These are phyloP conservation scores for Acidiella bohemica DNA, from an alignment of 495 filamentous ascomycete genomes.

Conservation along the genomic window DNA sequence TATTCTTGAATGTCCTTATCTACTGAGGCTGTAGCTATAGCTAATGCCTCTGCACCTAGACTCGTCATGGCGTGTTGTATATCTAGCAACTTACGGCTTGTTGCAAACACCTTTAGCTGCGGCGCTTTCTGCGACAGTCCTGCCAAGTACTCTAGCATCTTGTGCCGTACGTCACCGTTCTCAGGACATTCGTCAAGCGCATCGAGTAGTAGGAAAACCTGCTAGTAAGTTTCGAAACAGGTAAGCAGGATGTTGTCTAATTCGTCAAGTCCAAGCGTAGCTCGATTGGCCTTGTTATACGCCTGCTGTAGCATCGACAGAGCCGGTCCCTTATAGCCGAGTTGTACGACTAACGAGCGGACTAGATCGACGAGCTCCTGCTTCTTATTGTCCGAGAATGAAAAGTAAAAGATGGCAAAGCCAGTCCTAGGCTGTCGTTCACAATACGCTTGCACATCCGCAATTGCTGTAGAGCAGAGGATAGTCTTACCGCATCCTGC, in stretches of 20 bases:
- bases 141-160: conserved; percentile 4
- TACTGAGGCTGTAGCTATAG: not conserved
- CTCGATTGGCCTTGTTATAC: no score
- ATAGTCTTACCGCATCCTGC: conserved; percentile 17
- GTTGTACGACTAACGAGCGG: conserved; percentile 7
- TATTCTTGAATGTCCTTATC: conserved; percentile 18
- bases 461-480: conserved; percentile 13
- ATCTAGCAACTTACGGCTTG: conserved; percentile 15
- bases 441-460: conserved; percentile 6
- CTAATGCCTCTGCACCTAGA: no score
- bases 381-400: no score
- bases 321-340: conserved; percentile 5
- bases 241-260: conserved; percentile 6
- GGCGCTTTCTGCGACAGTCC: not conserved
- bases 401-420: conserved; percentile 12
- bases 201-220: conserved; percentile 13
- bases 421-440: not conserved
- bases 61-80: conserved; percentile 10
- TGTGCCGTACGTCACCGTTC: conserved; percentile 1
- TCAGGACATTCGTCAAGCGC: conserved; percentile 21
- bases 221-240: not conserved
- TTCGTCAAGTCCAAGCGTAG: not conserved
- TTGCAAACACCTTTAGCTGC: conserved; percentile 15
- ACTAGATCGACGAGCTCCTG: conserved; percentile 6
- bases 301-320: conserved; percentile 5